Evolutionary conservation across 2,329 filamentous ascomycete genomes (phyloP), one percentile per base, ranked within the genome.

Genomic region (Emmonsiellopsis sp.): DNA sequence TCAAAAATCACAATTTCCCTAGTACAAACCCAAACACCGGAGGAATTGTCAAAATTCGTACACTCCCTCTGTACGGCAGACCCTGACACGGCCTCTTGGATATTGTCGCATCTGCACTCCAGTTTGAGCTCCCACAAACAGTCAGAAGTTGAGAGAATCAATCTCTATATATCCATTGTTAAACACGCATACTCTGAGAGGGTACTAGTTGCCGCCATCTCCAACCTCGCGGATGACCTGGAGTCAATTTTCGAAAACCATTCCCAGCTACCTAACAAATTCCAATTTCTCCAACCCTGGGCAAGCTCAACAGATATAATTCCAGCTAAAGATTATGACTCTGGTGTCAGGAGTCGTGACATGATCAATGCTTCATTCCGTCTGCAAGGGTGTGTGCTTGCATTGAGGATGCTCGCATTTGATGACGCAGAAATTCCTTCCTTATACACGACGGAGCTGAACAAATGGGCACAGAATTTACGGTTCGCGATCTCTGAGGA

Each of bases 401-500:
- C 67, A 0, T 49, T 67, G 6, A 63, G 63, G 5, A 53, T 58
- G 8, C 47, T 58, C 7, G 48, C 50, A n/a, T 51, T 52, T 7
- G 54, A 41, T 13, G 55, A 55, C 11, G 44, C 54, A 4, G 54
- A 61, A 34, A 30, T 52, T 4, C 31, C 52, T 4, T 43, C 53
- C 8, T 52, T 53, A 7, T 57, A 64, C 9, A 59, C 64, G 32
- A 51, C 46, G 0, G 65, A 64, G 35, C 43, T 73, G 26, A 57
- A 59, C 8, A 61, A 57, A 41, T 72, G 69, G 65, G 58, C 62
- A 15, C 61, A 67, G 10, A 67, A 65, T 50, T 58, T 73, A 30
- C 65, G 65, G 11, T 72, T 64, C 45, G 70, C 71, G 0, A 61
- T 73, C 44, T 59, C 61, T n/a, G 71, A 73, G 54, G 70, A 73